These are phyloP conservation scores for Neophaeococcomyces aloes DNA, from an alignment of 2,329 filamentous ascomycete genomes.

Conservation along the genomic window DNA sequence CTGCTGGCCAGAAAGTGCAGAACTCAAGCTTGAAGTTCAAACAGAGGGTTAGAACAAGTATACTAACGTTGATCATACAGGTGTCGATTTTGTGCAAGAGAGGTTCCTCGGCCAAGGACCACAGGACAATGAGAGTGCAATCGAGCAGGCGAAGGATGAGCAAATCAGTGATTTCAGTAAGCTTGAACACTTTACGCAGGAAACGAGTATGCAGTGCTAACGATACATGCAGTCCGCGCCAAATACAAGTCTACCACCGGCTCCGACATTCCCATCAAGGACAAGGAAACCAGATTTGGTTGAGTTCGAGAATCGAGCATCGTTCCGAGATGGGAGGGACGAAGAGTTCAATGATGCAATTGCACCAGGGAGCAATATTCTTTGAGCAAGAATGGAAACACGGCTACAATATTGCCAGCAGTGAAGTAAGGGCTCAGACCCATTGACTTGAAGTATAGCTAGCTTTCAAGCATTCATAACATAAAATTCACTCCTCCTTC, in stretches of 20 bases:
- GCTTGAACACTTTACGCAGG: conserved; percentile 4
- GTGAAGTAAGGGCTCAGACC: no score
- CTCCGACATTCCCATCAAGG: conserved; percentile 57
- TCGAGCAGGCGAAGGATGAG: conserved; percentile 77
- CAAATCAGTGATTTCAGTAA: conserved; percentile 58
- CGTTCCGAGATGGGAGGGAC: no score
- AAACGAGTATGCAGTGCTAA: not conserved
- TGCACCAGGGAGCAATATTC: no score
- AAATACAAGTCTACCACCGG: conserved; percentile 59
- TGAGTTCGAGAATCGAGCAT: conserved; percentile 2
- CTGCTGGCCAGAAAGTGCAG: not conserved
- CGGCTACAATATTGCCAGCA: no score
- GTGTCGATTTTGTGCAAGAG: conserved; percentile 67
- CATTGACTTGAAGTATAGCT: no score
- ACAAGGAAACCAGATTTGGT: conserved; percentile 48
- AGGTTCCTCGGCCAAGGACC: conserved; percentile 58
- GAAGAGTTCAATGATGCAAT: no score
- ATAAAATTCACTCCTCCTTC: no score
- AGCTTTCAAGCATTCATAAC: no score
- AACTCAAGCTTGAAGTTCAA: not conserved
- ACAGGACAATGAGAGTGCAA: conserved; percentile 61
- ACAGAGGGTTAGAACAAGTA: not conserved
- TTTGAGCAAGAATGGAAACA: no score
- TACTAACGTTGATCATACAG: conserved; percentile 33
- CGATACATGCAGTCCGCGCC: not conserved